Base-by-base conservation (phyloP, 192 early-diverging fungal species). In the Dimargaris cristalligena region DNA sequence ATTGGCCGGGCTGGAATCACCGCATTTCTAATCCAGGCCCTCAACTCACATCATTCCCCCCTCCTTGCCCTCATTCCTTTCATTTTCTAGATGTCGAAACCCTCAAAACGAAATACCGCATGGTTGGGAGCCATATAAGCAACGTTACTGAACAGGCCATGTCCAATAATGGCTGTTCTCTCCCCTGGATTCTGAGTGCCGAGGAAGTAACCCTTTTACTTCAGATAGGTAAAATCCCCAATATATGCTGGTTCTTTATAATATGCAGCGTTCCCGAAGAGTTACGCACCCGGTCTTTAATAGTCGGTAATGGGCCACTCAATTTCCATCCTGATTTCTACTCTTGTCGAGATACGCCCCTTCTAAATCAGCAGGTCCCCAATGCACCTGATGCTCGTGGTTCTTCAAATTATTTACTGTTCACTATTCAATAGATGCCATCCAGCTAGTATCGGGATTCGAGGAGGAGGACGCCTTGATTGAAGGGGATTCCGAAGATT, bases 151-250 rank as follows among this genome's bases (percentile, higher is more conserved):
- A 48, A 4, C 20, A 48, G 13, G 23, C 47, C 47, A 25, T 25
- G 47, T 22, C 6, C 10, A 25, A 14, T 22, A 48, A 6, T 6
- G 22, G 13, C 47, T 4, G 4, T 25, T 4, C 14, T 4, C 4
- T 25, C 9, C 47, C 47, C 6, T 25, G 9, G 23, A 25, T 6
- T 22, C 47, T 48, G 10, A 13, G 20, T 6, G 20, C 47, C 23
- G 47, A 48, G 47, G 47, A 48, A 48, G 23, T 25, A 4, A 48
- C 47, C 47, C 23, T 48, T 9, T n/a, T 48, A 25, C 47, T 48
- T 4, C 13, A 48, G 23, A 22, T 48, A 13, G 47, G 47, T 48
- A 48, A n/a, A 22, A 6, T 6, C 9, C 47, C 38, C 6, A 41
- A 16, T 41, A 6, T 6, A 41, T 41, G 16, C 16, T 41, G 38